Base-by-base conservation (phyloP, 371 early-diverging fungal genomes). In the Dichotomocladium elegans region DNA sequence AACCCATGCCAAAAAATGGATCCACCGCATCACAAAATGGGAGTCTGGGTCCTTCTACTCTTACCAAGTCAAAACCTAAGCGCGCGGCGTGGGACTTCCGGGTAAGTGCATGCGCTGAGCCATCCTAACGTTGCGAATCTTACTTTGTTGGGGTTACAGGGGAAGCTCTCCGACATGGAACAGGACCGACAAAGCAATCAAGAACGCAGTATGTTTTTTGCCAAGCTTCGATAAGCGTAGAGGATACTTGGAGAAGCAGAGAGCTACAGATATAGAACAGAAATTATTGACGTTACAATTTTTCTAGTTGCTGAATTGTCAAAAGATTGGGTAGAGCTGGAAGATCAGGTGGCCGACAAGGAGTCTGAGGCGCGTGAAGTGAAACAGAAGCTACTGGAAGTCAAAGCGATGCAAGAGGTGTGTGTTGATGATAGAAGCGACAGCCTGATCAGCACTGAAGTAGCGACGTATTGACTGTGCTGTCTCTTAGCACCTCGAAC, bases 281-380 rank as follows among this genome's bases (percentile, higher is more conserved):
- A n/a, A n/a, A n/a, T n/a, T 43, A 28, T 27, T 29, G 17, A 1
- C 37, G n/a, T 2, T 17, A 17, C 14, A 12, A 7, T 15, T 12
- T 15, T 7, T 9, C 19, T 47, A 85, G 83, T 84, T 37, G 45
- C 56, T n/a, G 79, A 86, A 47, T 48, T 88, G 7, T 68, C 79
- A 27, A 40, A 69, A 4, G 68, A 79, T 37, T 70, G 80, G 15
- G 34, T 61, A 21, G 72, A 62, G 19, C 62, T 86, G n/a, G 74
- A 87, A 58, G 64, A 60, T 25, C 72, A 72, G 12, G 76, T 88
- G 7, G 67, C 68, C 3, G 62, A 56, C 26, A 86, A 86, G 49
- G 85, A 86, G 53, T 61, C 66, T 11, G 81, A 87, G 50, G 78
- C 85, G 42, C 47, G 63, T 28, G 68, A 77, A 28, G 74, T 80